Conservation (phyloP, 345 rosid species). For the Corymbia maculata region DNA sequence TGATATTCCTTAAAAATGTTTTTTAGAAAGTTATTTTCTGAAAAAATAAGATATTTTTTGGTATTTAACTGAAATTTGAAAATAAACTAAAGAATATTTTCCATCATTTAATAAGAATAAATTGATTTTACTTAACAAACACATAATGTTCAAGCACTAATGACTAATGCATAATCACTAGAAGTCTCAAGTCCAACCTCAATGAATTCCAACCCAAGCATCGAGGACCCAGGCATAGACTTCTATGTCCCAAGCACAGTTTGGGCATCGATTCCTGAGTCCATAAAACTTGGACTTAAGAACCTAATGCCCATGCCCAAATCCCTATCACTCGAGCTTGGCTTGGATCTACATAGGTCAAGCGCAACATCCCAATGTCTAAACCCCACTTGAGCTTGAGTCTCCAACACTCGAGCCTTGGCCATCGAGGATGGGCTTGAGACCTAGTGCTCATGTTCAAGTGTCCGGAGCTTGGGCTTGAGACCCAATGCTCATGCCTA, state of each 20-base stretch:
- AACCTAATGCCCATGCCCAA: background rate
- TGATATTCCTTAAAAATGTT: background rate
- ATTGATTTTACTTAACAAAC: background rate
- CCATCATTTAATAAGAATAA: background rate
- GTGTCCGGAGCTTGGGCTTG: accelerated
- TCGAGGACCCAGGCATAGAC: accelerated
- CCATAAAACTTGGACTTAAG: accelerated
- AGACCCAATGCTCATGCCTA: background rate
- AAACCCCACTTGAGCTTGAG: accelerated
- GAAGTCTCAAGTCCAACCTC: background rate
- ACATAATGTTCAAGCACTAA: background rate
- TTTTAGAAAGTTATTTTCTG: background rate
- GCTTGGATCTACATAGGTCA: background rate
- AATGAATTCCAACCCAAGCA: background rate
- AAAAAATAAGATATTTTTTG: no score
- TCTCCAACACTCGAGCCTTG: background rate
- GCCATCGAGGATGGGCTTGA: accelerated
- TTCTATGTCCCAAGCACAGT: background rate
- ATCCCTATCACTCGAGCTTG: background rate
- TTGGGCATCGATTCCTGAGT: accelerated
- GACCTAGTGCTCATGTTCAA: background rate
- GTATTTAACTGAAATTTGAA: no score
- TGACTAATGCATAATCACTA: background rate
- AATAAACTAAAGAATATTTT: no score
- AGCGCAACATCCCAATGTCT: background rate